These are phyloP conservation scores for Xerocomellus chrysenteron DNA, from an alignment of 768 basidiomycete genomes.

Conservation along the genomic window DNA sequence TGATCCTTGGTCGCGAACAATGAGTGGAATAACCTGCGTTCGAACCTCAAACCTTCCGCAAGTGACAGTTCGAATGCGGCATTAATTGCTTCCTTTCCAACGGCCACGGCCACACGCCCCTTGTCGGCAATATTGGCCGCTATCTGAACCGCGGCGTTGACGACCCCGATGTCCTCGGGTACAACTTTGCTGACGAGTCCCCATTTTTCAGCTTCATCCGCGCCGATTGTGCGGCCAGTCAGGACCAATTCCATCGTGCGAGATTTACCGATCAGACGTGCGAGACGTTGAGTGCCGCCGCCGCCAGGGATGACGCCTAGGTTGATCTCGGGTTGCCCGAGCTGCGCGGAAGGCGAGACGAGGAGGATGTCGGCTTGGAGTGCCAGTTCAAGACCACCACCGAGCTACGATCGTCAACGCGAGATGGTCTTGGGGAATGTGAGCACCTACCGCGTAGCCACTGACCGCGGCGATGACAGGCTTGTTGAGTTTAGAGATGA, in stretches of 20 bases:
- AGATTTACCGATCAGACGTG: slow-evolving; percentile 84
- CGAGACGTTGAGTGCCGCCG: slow-evolving; percentile 90
- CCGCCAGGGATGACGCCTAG: slow-evolving; percentile 94
- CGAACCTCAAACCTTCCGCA: slow-evolving; percentile 80
- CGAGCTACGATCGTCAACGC: slow-evolving; percentile 58
- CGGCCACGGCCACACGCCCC: slow-evolving; percentile 78
- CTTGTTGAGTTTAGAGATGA: slow-evolving; percentile 73
- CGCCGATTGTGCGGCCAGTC: slow-evolving; percentile 80
- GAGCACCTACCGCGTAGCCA: slow-evolving; percentile 77
- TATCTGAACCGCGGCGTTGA: slow-evolving; percentile 82
- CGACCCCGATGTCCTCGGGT: slow-evolving; percentile 73
- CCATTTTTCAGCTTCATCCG: slow-evolving; percentile 82
- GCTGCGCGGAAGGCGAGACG: slow-evolving; percentile 84
- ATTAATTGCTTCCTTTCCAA: slow-evolving; percentile 93
- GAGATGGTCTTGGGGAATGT: neutral
- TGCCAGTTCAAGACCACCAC: slow-evolving; percentile 95
- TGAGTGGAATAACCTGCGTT: slow-evolving; percentile 86
- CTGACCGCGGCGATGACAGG: slow-evolving; percentile 96
- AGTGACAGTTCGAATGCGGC: slow-evolving; percentile 85
- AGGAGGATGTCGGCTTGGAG: slow-evolving; percentile 96
- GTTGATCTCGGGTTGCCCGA: slow-evolving; percentile 96
- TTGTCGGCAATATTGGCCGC: slow-evolving; percentile 79
- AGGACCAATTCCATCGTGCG: slow-evolving; percentile 93
- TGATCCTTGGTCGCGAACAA: slow-evolving; percentile 93
- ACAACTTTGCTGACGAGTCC: slow-evolving; percentile 86